Evolutionary conservation across 164 flowering plant species (phyloP).

Genomic region (Berberis thunbergii): DNA sequence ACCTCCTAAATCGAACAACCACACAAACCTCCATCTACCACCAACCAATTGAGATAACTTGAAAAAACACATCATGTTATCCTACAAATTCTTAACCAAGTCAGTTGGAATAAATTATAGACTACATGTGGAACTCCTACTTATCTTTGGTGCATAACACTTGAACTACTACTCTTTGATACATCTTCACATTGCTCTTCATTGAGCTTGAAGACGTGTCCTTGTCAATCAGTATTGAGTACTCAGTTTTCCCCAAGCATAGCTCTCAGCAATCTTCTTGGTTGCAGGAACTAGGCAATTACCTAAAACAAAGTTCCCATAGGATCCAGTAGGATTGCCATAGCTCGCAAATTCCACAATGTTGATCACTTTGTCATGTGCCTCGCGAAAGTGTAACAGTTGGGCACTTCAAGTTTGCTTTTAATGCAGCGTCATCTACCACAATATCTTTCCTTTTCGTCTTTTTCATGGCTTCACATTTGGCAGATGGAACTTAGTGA

Average conservation of each 20-base stretch:
- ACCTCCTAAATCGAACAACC: no score
- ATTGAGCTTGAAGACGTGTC: conserved; percentile 11
- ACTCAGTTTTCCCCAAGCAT: conserved; percentile 58
- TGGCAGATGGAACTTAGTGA: conserved; percentile 48
- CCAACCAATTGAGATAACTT: no score
- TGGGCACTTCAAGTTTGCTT: conserved; percentile 47
- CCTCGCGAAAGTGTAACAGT: not conserved
- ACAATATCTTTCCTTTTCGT: conserved; percentile 20
- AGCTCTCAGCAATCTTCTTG: conserved; percentile 39
- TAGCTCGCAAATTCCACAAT: conserved; percentile 66
- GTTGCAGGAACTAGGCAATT: conserved; percentile 35
- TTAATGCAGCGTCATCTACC: conserved; percentile 24
- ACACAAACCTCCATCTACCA: no score
- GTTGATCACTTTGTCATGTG: conserved; percentile 28
- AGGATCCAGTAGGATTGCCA: conserved; percentile 55
- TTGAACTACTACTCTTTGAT: conserved; percentile 55
- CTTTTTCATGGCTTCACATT: conserved; percentile 43
- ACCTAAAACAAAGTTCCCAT: conserved; percentile 44
- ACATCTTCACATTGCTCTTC: conserved; percentile 34
- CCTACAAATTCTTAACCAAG: no score
- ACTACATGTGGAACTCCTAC: not conserved
- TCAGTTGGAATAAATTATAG: no score
- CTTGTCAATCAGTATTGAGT: conserved; percentile 33
- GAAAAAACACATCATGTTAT: no score
- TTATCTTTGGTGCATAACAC: conserved; percentile 10